Base-by-base conservation (phyloP, 2,329 filamentous ascomycete species). In the Epichloe coenophiala region DNA sequence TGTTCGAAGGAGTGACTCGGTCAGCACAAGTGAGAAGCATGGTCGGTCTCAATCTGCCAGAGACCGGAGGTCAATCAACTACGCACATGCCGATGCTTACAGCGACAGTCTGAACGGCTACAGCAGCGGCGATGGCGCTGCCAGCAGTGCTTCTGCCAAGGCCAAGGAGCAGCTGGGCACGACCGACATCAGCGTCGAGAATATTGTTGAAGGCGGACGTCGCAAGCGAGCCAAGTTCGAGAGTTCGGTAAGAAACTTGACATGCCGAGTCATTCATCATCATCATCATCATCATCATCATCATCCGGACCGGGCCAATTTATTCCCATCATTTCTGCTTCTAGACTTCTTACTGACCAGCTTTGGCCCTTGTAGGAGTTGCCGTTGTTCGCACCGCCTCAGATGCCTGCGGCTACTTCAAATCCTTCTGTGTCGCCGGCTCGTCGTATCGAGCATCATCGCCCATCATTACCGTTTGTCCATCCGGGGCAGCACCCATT, bases 121-220 rank as follows among this genome's bases (percentile, higher is more conserved):
- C 67, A 95, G 88, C 69, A 94, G 90, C 66, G 90, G 86, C 59
- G 89, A 95, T 57, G 85, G 83, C 54, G 87, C 83, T 31, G 79
- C 86, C 54, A 84, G 81, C 57, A 90, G 88, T 50, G 76, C 85
- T 57, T 70, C 67, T 48, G 83, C 86, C 61, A 86, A 86, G 65
- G 80, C 77, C 59, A 89, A 87, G 67, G 90, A 96, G 61, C 85
- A 88, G 57, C 80, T 95, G 61, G 89, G 88, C 46, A 96, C 88
- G 65, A 95, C 93, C 15, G 93, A 98, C 60, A 98, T 98, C 63
- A 97, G 91, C 65, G 81, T 96, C 59, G 90, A 96, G 60, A 98
- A 98, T 65, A 97, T 98, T 67, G 86, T 98, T 54, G 91, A 97
- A 69, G 93, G 94, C 63, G 90, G 91, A 58, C 84, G 93, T 68